Evolutionary conservation across 345 rosid genomes (phyloP), one percentile per base, ranked within the genome.

Genomic region (Citrus reticulata): DNA sequence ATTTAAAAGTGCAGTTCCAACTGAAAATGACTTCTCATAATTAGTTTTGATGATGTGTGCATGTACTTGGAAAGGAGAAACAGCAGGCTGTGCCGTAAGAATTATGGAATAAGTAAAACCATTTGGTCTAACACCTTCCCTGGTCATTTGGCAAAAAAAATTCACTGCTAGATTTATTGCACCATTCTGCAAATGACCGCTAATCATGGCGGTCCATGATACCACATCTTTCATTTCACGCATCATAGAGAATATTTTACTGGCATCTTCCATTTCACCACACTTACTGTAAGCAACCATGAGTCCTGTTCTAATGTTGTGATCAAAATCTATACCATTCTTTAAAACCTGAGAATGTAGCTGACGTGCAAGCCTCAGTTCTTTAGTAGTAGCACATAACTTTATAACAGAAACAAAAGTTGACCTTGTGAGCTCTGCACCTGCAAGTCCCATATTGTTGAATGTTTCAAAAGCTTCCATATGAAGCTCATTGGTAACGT

Each of bases 1-100:
- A 85, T 93, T 95, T 61, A 95, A 74, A 74, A 95, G 93, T 70
- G 97, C 93, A 5, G 95, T 92, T 78, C 97, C 98, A 75, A 95
- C 97, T 0, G 90, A 77, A 19, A 91, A 85, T 34, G 77, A 83
- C 73, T 80, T 89, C 70, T 84, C 91, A 55, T 87, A 87, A 75
- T 92, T 87, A 62, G 88, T 86, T 83, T 95, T 95, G 54, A 93
- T 85, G 70, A 85, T 90, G 80, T 89, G 96, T 14, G 93, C 90
- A 16, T 95, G 98, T 20, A 95, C 76, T 79, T 86, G 88, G 68
- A 76, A 75, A 83, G 93, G 91, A 75, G 93, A 88, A 58, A 92
- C 75, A 1, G 62, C 75, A 61, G 91, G 93, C 25, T 86, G 84
- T 74, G 93, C 97, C 0, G 89, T 84, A 63, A 95, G 95, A 64